Conservation (phyloP, 441 rosid genomes). For the Viola pubescens region DNA sequence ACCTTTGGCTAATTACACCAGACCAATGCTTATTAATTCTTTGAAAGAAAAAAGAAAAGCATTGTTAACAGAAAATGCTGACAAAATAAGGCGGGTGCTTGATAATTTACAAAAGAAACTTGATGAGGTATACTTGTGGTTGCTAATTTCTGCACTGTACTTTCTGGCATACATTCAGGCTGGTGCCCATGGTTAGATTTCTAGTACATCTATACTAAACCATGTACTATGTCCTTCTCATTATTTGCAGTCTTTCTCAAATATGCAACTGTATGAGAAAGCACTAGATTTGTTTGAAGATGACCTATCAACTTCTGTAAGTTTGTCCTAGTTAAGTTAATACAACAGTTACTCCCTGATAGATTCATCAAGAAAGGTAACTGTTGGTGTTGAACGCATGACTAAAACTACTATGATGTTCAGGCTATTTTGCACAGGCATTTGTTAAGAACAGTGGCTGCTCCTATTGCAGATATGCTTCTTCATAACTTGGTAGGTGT, state of each 20-base stretch:
- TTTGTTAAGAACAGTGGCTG: slow-evolving; percentile 75
- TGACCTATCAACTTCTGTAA: slow-evolving; percentile 81
- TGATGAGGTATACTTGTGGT: slow-evolving; percentile 62
- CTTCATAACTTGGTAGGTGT: slow-evolving; percentile 62
- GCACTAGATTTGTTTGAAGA: slow-evolving; percentile 88
- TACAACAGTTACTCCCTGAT: neutral
- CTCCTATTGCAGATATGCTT: slow-evolving; percentile 59
- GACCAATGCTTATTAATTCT: slow-evolving; percentile 71
- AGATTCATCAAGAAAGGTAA: slow-evolving; percentile 1
- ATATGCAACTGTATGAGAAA: slow-evolving; percentile 87
- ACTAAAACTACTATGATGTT: slow-evolving; percentile 19
- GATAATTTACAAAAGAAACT: slow-evolving; percentile 83
- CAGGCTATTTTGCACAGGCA: slow-evolving; percentile 90
- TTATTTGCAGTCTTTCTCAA: slow-evolving; percentile 66
- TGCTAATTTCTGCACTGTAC: slow-evolving; percentile 12
- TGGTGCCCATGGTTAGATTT: slow-evolving; percentile 3
- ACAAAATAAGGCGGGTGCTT: slow-evolving; percentile 62
- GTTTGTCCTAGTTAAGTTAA: slow-evolving; percentile 20
- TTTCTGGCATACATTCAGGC: slow-evolving; percentile 6
- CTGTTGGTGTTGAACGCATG: slow-evolving; percentile 19
- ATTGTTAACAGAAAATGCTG: slow-evolving; percentile 76
- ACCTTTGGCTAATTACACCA: slow-evolving; percentile 61
- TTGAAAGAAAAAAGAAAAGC: slow-evolving; percentile 82
- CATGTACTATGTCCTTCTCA: slow-evolving; percentile 10
- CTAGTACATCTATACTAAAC: slow-evolving; percentile 9